Conservation (phyloP, 2,329 filamentous ascomycete species). For the Anisogramma anomala region DNA sequence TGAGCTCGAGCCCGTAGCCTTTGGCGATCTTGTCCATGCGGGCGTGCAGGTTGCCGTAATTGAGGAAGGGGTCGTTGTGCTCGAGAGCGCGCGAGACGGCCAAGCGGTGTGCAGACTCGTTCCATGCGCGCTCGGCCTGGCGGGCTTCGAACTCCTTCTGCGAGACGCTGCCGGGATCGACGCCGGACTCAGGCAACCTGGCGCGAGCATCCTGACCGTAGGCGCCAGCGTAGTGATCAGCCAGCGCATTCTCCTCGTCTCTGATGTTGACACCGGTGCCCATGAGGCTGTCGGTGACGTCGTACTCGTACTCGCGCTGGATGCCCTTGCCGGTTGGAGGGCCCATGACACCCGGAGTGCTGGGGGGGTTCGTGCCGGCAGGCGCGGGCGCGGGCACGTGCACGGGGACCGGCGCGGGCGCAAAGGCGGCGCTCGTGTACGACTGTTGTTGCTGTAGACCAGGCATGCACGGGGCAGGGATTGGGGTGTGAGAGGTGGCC, state of each 20-base stretch:
- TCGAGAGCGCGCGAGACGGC: slow-evolving; percentile 55
- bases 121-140: slow-evolving; percentile 53
- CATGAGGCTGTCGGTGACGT: slow-evolving; percentile 72
- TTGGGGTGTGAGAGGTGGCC: slow-evolving; percentile 5
- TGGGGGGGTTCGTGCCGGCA: slow-evolving; percentile 13
- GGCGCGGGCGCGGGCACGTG: slow-evolving; percentile 6
- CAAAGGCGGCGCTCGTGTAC: slow-evolving; percentile 4
- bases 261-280: slow-evolving; percentile 79
- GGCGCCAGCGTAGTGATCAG: slow-evolving; percentile 48
- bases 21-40: slow-evolving; percentile 46
- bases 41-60: slow-evolving; percentile 49
- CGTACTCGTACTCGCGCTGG: slow-evolving; percentile 53
- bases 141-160: slow-evolving; percentile 57
- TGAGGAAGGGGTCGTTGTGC: slow-evolving; percentile 61
- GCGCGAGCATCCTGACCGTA: slow-evolving; percentile 35
- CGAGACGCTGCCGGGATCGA: slow-evolving; percentile 26
- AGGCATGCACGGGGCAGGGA: slow-evolving; percentile 8
- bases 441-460: slow-evolving; percentile 1
- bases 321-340: slow-evolving; percentile 51
- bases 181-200: slow-evolving; percentile 39
- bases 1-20: slow-evolving; percentile 45
- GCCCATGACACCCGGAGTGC: slow-evolving; percentile 37
- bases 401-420: no score
- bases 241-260: slow-evolving; percentile 74
- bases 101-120: slow-evolving; percentile 49